Conservation (phyloP, 1,284 basidiomycete genomes). For the Neolentinus lepideus region DNA sequence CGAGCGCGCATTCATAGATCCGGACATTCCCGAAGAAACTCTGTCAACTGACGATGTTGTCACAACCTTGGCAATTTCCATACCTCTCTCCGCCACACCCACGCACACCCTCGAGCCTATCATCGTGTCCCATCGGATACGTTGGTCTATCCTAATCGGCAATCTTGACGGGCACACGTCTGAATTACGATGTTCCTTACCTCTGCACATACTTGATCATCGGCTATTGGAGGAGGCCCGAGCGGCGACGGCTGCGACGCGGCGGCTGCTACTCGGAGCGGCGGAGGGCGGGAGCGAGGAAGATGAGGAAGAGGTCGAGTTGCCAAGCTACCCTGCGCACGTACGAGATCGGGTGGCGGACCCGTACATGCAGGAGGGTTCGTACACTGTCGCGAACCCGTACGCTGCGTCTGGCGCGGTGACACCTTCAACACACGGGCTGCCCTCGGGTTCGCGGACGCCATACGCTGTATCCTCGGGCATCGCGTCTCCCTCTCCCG, state of each 20-base stretch:
- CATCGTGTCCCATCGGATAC: slow-evolving; percentile 63
- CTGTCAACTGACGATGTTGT: slow-evolving; percentile 36
- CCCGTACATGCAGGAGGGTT: slow-evolving; percentile 62
- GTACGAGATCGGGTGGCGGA: slow-evolving; percentile 86
- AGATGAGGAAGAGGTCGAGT: slow-evolving; percentile 66
- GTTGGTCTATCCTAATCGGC: slow-evolving; percentile 70
- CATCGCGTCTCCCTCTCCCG: slow-evolving; percentile 22
- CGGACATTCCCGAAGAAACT: slow-evolving; percentile 11
- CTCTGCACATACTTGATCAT: slow-evolving; percentile 74
- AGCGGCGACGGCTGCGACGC: slow-evolving; percentile 61
- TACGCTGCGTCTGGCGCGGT: slow-evolving; percentile 40
- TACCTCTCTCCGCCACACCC: slow-evolving; percentile 48
- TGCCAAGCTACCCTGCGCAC: slow-evolving; percentile 84
- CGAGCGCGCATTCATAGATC: slow-evolving; percentile 2
- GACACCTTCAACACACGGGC: slow-evolving; percentile 19
- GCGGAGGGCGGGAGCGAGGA: slow-evolving; percentile 30
- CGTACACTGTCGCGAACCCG: slow-evolving; percentile 57
- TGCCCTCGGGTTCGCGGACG: slow-evolving; percentile 24
- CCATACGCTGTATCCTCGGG: slow-evolving; percentile 27
- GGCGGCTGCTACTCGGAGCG: slow-evolving; percentile 56
- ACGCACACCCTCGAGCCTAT: slow-evolving; percentile 71
- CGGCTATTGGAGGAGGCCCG: slow-evolving; percentile 71
- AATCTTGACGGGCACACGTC: slow-evolving; percentile 88
- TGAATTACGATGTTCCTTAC: slow-evolving; percentile 87
- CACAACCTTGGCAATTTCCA: slow-evolving; percentile 34